Conservation (phyloP, 2,329 filamentous ascomycete genomes). For the Penicillium sp. region DNA sequence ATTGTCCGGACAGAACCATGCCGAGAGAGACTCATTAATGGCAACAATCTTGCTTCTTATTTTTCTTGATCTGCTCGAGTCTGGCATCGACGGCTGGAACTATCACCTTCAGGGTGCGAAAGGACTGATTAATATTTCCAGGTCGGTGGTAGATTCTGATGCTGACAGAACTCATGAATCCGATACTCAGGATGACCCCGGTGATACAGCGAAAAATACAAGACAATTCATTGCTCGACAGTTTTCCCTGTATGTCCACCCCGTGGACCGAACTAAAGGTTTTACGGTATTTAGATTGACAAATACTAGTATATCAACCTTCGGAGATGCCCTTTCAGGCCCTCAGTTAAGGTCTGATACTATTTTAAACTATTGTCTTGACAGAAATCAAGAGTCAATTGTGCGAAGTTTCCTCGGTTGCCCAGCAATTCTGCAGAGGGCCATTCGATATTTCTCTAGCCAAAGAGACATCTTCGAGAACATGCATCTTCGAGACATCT, state of each 20-base stretch:
- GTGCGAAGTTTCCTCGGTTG: constrained; percentile 16
- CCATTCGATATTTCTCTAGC: constrained; percentile 15
- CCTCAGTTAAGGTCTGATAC: background rate
- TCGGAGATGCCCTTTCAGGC: constrained; percentile 2
- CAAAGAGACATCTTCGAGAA: constrained; percentile 1
- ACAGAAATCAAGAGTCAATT: constrained; percentile 4
- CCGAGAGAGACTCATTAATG: background rate
- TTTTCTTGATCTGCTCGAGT: constrained; percentile 13
- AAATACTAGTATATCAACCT: background rate
- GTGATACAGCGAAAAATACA: background rate
- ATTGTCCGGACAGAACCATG: background rate
- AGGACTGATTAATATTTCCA: background rate
- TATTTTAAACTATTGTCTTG: background rate
- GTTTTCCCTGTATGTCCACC: background rate
- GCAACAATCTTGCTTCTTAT: constrained; percentile 9
- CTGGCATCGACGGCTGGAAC: constrained; percentile 11
- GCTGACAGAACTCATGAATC: background rate
- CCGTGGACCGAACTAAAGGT: no score
- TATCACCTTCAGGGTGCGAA: constrained; percentile 10
- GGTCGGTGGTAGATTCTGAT: background rate
- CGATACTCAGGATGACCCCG: background rate
- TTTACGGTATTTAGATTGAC: background rate
- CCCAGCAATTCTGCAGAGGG: constrained; percentile 9
- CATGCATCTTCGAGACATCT: background rate
- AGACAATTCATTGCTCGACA: background rate